These are phyloP conservation scores for Potentilla sterilis DNA, from an alignment of 306 rosid genomes.

Conservation along the genomic window DNA sequence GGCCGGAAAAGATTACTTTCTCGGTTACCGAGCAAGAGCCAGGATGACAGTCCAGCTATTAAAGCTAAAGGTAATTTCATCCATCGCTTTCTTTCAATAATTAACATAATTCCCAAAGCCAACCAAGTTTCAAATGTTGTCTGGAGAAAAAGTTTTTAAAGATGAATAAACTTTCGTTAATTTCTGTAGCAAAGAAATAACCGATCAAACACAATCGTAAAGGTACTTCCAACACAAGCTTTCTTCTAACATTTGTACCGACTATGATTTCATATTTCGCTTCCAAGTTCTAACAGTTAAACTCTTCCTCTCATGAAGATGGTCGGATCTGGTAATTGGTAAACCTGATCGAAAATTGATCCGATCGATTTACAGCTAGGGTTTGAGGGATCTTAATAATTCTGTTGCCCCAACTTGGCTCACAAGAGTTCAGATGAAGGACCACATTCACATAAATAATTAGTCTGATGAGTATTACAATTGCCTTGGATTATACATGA, in stretches of 20 bases:
- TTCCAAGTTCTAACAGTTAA: not conserved
- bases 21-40: constrained; percentile 1
- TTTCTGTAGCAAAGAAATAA: not conserved
- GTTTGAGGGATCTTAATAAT: not conserved
- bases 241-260: not conserved
- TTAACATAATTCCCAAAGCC: not conserved
- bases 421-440: not conserved
- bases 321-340: not conserved
- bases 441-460: not conserved
- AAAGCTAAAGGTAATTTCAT: not conserved
- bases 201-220: not conserved
- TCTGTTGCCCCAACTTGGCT: not conserved
- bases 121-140: not conserved
- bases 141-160: not conserved
- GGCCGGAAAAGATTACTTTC: not conserved
- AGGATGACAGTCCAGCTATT: not conserved
- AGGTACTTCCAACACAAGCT: not conserved
- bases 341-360: not conserved
- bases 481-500: not conserved
- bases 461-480: not conserved
- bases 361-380: not conserved
- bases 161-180: not conserved
- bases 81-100: not conserved
- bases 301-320: not conserved
- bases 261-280: not conserved